Base-by-base conservation (phyloP, 805 yeast genomes). In the Kuraishia borneana region DNA sequence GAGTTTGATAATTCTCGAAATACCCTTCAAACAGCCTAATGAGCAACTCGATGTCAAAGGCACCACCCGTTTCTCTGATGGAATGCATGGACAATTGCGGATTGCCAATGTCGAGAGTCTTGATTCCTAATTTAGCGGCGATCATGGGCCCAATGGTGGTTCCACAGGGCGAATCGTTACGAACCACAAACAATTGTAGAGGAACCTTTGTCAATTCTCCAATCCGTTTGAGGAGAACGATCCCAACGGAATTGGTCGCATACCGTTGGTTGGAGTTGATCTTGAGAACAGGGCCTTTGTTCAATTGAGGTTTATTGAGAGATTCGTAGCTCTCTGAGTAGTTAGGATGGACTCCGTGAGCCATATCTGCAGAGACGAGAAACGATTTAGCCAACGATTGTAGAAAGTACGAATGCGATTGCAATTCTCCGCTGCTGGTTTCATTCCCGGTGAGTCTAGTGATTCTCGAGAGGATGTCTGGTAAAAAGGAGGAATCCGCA, bases 271-370 rank as follows among this genome's bases (percentile, higher is more conserved):
- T 89, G 7, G 97, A 96, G 51, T 89, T 89, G 51, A 89, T 62
- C 57, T 89, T 89, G 50, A 89, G 74, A 3, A 87, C 96, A 0
- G 97, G 96, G 5, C 98, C 98, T 23, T 65, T 65, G 49, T 94
- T 94, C 40, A 89, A 60, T 34, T 67, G 66, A 2, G 98, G 97
- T 42, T 73, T 72, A 55, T 89, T 94, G 40, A 70, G 62, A 17
- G 72, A 52, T 52, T 92, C 97, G 57, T 92, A 82, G 45, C 72
- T 72, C 35, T 68, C 70, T 4, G 72, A 60, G 54, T 89, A 89
- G 56, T 89, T 89, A 38, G 98, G 98, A 55, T 89, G 96, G 26
- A 89, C 81, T 21, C 95, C 97, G 53, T 89, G 98, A 2, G 97
- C 95, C 76, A 87, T 92, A 54, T 89, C 98, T 0, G 95, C 83